phyloP scores from a whole-genome alignment of 257 asterid species.

The Lavandula angustifolia region DNA sequence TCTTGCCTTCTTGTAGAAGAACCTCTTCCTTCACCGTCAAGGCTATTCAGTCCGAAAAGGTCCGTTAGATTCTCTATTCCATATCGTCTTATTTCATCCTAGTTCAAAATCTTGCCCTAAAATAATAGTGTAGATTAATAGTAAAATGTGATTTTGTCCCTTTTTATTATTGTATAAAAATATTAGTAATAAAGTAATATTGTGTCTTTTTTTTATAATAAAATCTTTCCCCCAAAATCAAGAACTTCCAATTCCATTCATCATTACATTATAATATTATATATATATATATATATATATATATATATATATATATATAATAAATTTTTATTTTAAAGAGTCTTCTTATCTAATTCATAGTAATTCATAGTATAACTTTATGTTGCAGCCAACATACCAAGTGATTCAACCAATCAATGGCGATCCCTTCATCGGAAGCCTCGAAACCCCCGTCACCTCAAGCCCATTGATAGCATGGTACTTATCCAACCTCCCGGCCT shows the following conservation, averaged over 20 bases:
- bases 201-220: too few relatives aligned
- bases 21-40: constrained; percentile 63
- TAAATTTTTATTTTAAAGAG: too few relatives aligned
- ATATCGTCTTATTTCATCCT: not conserved
- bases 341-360: too few relatives aligned
- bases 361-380: too few relatives aligned
- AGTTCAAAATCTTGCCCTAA: not conserved
- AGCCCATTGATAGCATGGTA: constrained; percentile 96
- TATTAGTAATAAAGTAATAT: too few relatives aligned
- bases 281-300: not conserved
- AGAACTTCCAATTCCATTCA: not conserved
- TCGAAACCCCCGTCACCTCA: constrained; percentile 92
- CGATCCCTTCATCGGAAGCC: constrained; percentile 95
- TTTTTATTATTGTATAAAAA: too few relatives aligned
- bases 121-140: not conserved
- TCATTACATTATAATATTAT: not conserved
- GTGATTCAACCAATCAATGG: constrained; percentile 91
- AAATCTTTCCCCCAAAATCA: too few relatives aligned
- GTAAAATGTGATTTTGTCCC: too few relatives aligned
- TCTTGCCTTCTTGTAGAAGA: constrained; percentile 57
- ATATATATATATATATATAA: not conserved
- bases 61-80: constrained; percentile 29
- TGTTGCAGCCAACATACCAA: constrained; percentile 97
- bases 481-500: constrained; percentile 89
- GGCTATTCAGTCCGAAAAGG: constrained; percentile 87